Conservation (phyloP, 176 grass and related monocot species). For the Carex cristatella region DNA sequence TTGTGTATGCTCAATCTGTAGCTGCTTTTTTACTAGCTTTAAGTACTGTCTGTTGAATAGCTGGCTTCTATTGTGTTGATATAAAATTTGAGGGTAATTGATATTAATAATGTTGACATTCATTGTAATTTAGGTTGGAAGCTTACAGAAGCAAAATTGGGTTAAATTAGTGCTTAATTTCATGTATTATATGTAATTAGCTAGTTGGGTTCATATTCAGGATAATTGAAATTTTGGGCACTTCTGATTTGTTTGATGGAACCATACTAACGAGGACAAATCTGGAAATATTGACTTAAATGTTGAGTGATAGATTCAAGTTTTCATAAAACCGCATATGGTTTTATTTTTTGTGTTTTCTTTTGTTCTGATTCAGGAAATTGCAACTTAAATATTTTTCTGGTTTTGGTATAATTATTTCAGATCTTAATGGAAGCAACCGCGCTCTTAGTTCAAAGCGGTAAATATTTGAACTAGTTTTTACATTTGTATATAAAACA, state of each 20-base stretch:
- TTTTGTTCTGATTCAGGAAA: conserved; percentile 4
- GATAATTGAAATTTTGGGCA: neutral
- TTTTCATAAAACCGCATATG: neutral
- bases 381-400: neutral
- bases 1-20: neutral
- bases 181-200: neutral
- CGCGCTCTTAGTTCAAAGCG: conserved; percentile 35
- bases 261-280: neutral
- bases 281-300: neutral
- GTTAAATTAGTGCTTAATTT: neutral
- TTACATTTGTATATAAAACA: neutral
- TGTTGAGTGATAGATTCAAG: neutral
- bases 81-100: neutral
- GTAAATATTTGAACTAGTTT: conserved; percentile 34
- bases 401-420: conserved; percentile 26
- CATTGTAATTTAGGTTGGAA: neutral
- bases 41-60: neutral
- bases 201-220: neutral
- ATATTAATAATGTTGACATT: neutral
- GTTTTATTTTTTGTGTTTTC: neutral
- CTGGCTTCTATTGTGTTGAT: neutral
- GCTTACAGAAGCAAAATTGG: neutral
- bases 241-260: neutral
- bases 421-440: conserved; percentile 68
- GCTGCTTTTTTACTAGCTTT: neutral